Percentiles rank a stretch among this genome's conserved stretches.
Conservation (phyloP, 768 basidiomycete genomes). For the Sistotremastrum suecicum region DNA sequence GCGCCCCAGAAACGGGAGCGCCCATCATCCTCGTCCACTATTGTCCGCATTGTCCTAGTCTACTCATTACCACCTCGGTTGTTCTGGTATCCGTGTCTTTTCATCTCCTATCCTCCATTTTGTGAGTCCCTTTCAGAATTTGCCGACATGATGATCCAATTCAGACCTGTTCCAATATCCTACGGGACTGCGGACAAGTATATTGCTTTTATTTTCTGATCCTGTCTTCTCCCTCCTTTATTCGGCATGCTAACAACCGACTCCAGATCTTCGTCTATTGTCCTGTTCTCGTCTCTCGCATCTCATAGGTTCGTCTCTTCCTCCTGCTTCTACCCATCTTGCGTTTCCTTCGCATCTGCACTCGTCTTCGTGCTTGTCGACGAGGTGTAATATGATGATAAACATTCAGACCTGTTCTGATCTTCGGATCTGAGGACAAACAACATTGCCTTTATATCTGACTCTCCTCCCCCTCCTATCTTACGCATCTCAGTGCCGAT, state of each 20-base stretch:
- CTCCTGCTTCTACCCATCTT: constrained; percentile 7
- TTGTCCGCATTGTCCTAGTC: no score
- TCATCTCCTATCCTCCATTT: no score
- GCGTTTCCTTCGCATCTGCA: constrained; percentile 12
- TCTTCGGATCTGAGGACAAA: constrained; percentile 8
- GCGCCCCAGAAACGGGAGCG: background rate
- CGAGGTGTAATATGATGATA: constrained; percentile 26
- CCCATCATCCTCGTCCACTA: no score
- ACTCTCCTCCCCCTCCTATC: no score
- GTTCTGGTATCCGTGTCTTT: no score
- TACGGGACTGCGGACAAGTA: constrained; percentile 37
- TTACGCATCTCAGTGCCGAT: no score
- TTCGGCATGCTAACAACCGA: constrained; percentile 3
- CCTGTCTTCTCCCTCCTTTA: constrained; percentile 16
- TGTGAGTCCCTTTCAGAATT: background rate
- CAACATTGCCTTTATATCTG: constrained; percentile 1
- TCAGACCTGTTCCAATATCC: constrained; percentile 66
- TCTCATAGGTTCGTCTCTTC: background rate
- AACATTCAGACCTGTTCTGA: constrained; percentile 59
- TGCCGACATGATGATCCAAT: constrained; percentile 47
- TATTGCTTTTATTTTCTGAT: constrained; percentile 45
- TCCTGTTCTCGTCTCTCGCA: background rate
- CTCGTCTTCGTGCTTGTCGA: constrained; percentile 6
- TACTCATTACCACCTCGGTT: no score
- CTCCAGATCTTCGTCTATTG: constrained; percentile 5